Conservation (phyloP, 108 stramenopile species). For the Cyclotella atomus region DNA sequence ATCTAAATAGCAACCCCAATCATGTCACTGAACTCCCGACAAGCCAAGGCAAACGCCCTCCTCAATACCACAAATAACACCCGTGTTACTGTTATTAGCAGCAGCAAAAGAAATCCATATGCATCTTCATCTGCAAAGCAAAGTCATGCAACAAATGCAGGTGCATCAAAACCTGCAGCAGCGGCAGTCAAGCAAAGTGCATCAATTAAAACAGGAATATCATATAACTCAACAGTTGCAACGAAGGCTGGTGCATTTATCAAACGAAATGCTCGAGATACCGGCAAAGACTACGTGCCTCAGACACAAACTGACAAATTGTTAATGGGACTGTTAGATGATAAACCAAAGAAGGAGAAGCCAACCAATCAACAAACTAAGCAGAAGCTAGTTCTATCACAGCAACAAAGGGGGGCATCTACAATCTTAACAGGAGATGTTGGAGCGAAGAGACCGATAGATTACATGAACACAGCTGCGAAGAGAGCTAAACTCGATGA, state of each 20-base stretch:
- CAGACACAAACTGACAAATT: background rate
- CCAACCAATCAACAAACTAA: background rate
- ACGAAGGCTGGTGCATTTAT: background rate
- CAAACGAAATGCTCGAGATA: slow-evolving; percentile 8
- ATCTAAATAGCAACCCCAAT: no score
- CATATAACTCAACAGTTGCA: background rate
- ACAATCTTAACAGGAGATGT: background rate
- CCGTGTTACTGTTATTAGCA: background rate
- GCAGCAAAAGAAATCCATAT: background rate
- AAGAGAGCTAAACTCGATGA: background rate
- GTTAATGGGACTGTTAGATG: slow-evolving; percentile 1
- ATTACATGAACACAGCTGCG: background rate
- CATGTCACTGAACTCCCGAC: background rate
- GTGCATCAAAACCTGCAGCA: background rate
- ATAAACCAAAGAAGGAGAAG: background rate
- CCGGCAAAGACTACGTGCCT: background rate
- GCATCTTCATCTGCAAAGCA: background rate
- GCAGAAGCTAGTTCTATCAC: background rate
- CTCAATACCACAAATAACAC: background rate
- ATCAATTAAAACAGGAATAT: no score
- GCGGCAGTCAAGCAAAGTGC: background rate
- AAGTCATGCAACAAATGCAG: background rate
- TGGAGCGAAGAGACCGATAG: background rate
- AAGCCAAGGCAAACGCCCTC: slow-evolving; percentile 7
- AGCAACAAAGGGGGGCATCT: background rate